Evolutionary conservation across 768 basidiomycete genomes (phyloP).

Genomic region (Crassisporium funariophilum): DNA sequence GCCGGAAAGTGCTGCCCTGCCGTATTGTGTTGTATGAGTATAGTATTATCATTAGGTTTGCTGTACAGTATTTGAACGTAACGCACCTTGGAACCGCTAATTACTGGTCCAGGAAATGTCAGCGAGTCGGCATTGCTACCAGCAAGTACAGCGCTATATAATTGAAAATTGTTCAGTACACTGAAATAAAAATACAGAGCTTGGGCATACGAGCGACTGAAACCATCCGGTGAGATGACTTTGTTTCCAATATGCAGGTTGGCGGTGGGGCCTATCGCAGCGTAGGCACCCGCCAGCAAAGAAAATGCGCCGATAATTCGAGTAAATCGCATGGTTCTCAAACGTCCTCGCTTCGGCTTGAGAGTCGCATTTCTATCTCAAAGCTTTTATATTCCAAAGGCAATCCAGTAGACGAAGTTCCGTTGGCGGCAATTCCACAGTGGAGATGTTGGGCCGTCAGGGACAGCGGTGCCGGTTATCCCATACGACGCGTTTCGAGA

Average conservation of each 20-base stretch:
- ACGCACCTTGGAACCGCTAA: slow-evolving; percentile 29
- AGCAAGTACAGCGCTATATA: slow-evolving; percentile 17
- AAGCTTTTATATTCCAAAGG: too few relatives aligned
- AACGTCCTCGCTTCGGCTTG: too few relatives aligned
- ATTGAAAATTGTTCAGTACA: background rate
- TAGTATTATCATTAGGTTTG: too few relatives aligned
- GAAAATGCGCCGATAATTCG: background rate
- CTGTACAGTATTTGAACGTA: background rate
- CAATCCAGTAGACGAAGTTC: too few relatives aligned
- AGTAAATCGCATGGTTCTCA: background rate
- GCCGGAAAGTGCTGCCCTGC: slow-evolving; percentile 38
- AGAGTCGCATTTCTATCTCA: too few relatives aligned
- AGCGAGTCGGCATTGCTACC: slow-evolving; percentile 18
- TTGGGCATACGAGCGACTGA: slow-evolving; percentile 14
- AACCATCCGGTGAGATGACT: slow-evolving; percentile 18
- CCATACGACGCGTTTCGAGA: too few relatives aligned
- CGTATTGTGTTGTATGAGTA: background rate
- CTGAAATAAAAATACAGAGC: background rate
- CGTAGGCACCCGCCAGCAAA: background rate
- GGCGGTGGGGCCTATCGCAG: slow-evolving; percentile 12
- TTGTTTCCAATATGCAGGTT: slow-evolving; percentile 14
- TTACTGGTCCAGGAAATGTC: slow-evolving; percentile 31
- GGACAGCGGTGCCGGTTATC: too few relatives aligned
- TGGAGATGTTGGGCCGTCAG: too few relatives aligned
- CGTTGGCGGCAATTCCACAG: too few relatives aligned